Evolutionary conservation across 2,329 filamentous ascomycete species (phyloP).

Genomic region (Colletotrichum limetticola): DNA sequence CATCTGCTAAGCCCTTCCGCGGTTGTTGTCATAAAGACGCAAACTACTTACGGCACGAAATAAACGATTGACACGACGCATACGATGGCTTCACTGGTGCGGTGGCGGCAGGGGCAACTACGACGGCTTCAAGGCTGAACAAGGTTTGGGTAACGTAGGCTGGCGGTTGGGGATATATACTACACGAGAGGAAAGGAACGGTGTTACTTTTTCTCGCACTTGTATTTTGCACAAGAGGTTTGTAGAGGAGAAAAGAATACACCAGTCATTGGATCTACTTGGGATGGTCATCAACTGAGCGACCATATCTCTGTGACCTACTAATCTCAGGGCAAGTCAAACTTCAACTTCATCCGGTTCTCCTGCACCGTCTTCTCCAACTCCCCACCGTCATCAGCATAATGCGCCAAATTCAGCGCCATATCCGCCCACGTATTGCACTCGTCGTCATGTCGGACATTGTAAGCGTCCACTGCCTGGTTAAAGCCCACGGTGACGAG

Average conservation of each 20-base stretch:
- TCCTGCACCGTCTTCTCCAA: conserved; percentile 41
- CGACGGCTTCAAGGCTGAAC: background rate
- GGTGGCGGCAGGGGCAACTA: background rate
- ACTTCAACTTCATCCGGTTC: conserved; percentile 10
- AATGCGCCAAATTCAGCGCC: conserved; percentile 70
- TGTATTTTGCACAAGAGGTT: background rate
- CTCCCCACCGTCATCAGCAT: conserved; percentile 63
- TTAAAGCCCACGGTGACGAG: conserved; percentile 78
- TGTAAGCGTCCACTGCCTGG: conserved; percentile 74
- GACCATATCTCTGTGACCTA: background rate
- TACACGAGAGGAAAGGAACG: background rate
- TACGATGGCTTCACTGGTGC: background rate
- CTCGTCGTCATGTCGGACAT: conserved; percentile 61
- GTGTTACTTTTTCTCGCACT: background rate
- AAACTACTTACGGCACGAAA: conserved; percentile 2
- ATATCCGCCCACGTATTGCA: conserved; percentile 72
- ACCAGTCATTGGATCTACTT: background rate
- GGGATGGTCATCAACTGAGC: background rate
- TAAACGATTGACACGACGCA: conserved; percentile 25
- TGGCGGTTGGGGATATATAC: background rate
- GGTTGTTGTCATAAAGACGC: conserved; percentile 16
- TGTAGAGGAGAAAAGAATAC: background rate
- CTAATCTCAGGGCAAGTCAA: background rate
- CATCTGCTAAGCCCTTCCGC: conserved; percentile 71
- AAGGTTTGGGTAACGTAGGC: background rate